Evolutionary conservation across 1,284 basidiomycete genomes (phyloP).

Genomic region (Peniophora sp.): DNA sequence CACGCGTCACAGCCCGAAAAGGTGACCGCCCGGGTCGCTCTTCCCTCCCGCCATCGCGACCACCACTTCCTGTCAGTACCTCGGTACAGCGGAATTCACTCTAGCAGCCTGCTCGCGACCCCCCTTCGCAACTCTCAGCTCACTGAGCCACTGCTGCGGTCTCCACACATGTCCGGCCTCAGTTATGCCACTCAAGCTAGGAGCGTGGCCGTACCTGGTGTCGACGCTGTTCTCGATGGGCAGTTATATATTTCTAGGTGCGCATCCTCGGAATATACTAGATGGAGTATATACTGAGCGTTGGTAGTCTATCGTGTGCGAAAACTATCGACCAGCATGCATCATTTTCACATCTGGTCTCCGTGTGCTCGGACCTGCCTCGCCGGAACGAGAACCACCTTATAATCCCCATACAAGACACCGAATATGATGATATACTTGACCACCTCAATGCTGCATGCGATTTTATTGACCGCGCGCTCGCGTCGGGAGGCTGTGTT

Average conservation of each 20-base stretch:
- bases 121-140: not conserved
- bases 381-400: constrained; percentile 35
- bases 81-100: too few species aligned
- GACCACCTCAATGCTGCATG: constrained; percentile 46
- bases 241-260: constrained; percentile 51
- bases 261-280: constrained; percentile 3
- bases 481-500: constrained; percentile 41
- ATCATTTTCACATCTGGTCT: constrained; percentile 51
- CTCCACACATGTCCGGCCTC: not conserved
- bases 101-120: not conserved
- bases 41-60: too few species aligned
- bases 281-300: not conserved
- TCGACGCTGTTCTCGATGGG: constrained; percentile 32
- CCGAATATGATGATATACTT: constrained; percentile 53
- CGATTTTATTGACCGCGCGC: constrained; percentile 44
- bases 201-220: constrained; percentile 5
- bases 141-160: too few species aligned
- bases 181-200: constrained; percentile 5
- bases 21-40: too few species aligned
- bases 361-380: constrained; percentile 50
- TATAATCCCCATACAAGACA: constrained; percentile 45
- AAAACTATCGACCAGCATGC: constrained; percentile 17
- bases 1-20: too few species aligned
- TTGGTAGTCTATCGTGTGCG: not conserved
- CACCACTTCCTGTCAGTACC: too few species aligned